These are phyloP conservation scores for Thraustotheca clavata DNA, from an alignment of 352 stramenopile genomes.

Conservation along the genomic window DNA sequence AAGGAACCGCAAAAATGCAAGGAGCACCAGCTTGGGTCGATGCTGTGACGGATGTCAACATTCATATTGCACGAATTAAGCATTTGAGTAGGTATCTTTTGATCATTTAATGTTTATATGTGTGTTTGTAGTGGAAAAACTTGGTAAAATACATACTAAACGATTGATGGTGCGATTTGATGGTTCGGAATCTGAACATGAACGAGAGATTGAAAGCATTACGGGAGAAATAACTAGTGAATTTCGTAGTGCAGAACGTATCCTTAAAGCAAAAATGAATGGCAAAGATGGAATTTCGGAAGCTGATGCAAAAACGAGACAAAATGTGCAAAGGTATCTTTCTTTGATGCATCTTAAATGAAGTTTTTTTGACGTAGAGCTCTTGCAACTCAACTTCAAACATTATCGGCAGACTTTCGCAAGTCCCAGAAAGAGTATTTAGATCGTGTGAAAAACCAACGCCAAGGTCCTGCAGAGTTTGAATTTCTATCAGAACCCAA, in stretches of 20 bases:
- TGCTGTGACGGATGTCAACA: constrained; percentile 68
- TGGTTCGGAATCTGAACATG: constrained; percentile 74
- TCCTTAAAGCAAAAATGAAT: constrained; percentile 56
- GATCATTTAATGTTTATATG: not conserved
- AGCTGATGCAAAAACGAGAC: constrained; percentile 71
- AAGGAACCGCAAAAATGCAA: constrained; percentile 31
- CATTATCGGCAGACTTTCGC: constrained; percentile 93
- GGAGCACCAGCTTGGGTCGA: constrained; percentile 62
- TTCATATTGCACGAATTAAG: constrained; percentile 73
- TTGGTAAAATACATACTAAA: constrained; percentile 77
- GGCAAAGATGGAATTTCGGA: constrained; percentile 58
- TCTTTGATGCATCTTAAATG: not conserved
- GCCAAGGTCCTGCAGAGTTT: constrained; percentile 89
- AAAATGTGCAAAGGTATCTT: constrained; percentile 71
- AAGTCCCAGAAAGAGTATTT: constrained; percentile 98
- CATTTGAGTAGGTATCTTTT: constrained; percentile 53
- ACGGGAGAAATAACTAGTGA: constrained; percentile 74
- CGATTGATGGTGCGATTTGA: constrained; percentile 83
- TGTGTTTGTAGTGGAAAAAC: constrained; percentile 56
- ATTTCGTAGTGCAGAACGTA: constrained; percentile 71
- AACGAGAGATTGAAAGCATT: constrained; percentile 74
- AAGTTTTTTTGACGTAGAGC: constrained; percentile 28
- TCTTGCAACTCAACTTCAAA: constrained; percentile 96
- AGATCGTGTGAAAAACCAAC: constrained; percentile 93
- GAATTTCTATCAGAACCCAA: constrained; percentile 74